Conservation (phyloP, 2,329 filamentous ascomycete species). For the Basipetospora chlamydospora region DNA sequence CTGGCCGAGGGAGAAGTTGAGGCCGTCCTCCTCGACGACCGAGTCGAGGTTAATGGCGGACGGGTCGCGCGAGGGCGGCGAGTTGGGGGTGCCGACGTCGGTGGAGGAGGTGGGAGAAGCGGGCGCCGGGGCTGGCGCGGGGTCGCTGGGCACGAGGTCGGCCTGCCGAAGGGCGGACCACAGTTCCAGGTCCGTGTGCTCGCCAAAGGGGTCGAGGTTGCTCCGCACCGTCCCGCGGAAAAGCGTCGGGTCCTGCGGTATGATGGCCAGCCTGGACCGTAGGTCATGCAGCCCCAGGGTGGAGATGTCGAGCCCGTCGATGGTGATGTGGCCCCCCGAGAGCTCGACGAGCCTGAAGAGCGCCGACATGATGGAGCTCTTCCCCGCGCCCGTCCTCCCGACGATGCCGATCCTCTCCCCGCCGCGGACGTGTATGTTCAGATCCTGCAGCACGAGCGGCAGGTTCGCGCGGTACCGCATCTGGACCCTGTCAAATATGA, state of each 20-base stretch:
- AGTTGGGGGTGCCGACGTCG: not conserved
- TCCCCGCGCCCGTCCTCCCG: conserved; percentile 69
- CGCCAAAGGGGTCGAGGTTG: conserved; percentile 68
- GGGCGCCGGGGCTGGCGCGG: conserved; percentile 23
- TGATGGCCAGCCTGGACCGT: conserved; percentile 63
- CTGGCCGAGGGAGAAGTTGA: conserved; percentile 92
- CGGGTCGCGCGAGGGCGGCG: conserved; percentile 13
- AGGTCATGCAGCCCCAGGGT: conserved; percentile 63
- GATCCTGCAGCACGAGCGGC: conserved; percentile 56
- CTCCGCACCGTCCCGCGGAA: conserved; percentile 68
- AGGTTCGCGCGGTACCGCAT: conserved; percentile 65
- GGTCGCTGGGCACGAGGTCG: conserved; percentile 41
- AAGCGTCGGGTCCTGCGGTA: conserved; percentile 71
- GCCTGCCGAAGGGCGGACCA: conserved; percentile 68
- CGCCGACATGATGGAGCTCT: conserved; percentile 71
- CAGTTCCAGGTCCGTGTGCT: conserved; percentile 63
- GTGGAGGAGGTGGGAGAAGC: conserved; percentile 15
- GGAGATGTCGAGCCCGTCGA: conserved; percentile 55
- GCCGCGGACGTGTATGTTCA: conserved; percentile 57
- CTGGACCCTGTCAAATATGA: conserved; percentile 57
- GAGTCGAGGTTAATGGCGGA: conserved; percentile 67
- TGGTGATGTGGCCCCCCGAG: conserved; percentile 44
- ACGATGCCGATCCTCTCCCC: conserved; percentile 74
- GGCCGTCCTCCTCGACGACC: conserved; percentile 78
- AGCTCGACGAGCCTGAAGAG: conserved; percentile 64